Base-by-base conservation (phyloP, 176 grass and related monocot genomes). In the Puya raimondii region DNA sequence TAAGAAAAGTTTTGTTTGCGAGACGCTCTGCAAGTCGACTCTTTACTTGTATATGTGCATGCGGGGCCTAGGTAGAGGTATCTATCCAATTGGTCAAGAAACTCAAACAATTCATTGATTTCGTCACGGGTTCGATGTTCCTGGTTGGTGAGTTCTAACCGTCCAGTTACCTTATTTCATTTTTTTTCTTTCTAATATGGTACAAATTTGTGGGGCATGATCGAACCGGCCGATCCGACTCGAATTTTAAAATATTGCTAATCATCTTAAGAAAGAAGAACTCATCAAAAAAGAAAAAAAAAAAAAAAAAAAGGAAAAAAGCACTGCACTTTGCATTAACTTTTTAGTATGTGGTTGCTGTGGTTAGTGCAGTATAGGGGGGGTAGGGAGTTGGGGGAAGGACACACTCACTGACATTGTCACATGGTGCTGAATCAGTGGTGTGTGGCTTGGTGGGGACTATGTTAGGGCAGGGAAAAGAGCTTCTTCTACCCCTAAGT, bases 351-450 rank as follows among this genome's bases (percentile, higher is more conserved):
- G 70, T 67, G 65, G 74, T 75, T 69, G 72, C 48, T 57, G 13
- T 27, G 20, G 26, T 64, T 65, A 65, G 25, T 67, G 49, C 5
- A 53, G 63, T 22, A 52, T 17, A 12, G 49, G 53, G 11, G 27
- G 21, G 4, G 10, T n/a, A 9, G 61, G 63, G 29, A 33, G 29
- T 33, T 33, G 29, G 18, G 63, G 33, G 15, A 53, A 66, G 73
- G 33, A 42, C 33, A 76, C 73, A 76, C 23, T 13, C 47, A 7
- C 81, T 81, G 88, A 79, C 84, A 91, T 13, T 10, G 12, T 50
- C 88, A 91, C 88, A 87, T 91, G 88, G 27, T 66, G 81, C 78
- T 84, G 72, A 77, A 73, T 87, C 81, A 68, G 70, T 67, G 18
- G 16, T 67, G 61, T 73, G 70, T 26, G 25, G 27, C 64, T 54